A percentile compares a stretch with the other conserved stretches of the same genome.
Conservation (phyloP, 1,284 basidiomycete genomes). For the Vanrija humicola region DNA sequence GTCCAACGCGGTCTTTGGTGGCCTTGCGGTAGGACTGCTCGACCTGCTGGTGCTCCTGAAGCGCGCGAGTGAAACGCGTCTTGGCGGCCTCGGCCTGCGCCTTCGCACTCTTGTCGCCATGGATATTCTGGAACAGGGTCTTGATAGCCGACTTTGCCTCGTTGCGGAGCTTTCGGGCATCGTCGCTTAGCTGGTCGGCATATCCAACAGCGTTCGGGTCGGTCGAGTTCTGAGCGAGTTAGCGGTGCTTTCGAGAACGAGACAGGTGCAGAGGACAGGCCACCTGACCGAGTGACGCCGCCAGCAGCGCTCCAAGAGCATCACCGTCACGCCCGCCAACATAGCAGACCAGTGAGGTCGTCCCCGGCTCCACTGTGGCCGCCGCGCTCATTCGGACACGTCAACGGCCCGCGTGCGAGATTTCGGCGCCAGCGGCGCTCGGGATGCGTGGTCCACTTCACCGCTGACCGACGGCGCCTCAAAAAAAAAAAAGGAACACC, state of each 20-base stretch:
- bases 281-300: neutral
- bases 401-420: no score
- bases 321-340: no score
- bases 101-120: constrained; percentile 75
- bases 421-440: no score
- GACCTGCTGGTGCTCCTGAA: constrained; percentile 68
- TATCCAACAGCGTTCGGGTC: constrained; percentile 39
- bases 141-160: constrained; percentile 75
- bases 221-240: constrained; percentile 36
- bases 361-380: no score
- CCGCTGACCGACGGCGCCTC: no score
- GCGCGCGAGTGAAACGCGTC: constrained; percentile 49
- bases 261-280: neutral
- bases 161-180: constrained; percentile 70
- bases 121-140: constrained; percentile 66
- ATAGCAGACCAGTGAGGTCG: neutral
- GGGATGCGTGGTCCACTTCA: no score
- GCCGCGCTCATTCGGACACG: no score
- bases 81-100: constrained; percentile 64
- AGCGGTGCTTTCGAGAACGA: neutral
- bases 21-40: constrained; percentile 90
- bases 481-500: neutral
- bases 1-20: constrained; percentile 90
- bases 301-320: neutral
- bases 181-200: constrained; percentile 67